phyloP scores from a whole-genome alignment of 148 eudicot species.

The Rhododendron vialii region DNA sequence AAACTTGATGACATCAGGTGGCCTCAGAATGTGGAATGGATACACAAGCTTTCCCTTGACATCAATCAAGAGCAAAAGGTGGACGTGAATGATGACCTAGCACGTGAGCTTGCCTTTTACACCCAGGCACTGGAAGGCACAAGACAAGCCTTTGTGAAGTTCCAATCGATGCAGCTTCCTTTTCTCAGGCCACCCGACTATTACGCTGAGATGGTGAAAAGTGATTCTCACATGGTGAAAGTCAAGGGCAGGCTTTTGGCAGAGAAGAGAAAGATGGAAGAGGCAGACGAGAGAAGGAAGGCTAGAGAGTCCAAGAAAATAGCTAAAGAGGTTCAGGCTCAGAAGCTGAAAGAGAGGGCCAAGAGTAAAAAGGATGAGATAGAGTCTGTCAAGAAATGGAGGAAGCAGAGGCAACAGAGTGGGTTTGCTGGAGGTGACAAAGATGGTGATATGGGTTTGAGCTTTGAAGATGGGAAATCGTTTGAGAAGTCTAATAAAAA shows the following conservation, averaged over 20 bases:
- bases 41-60: constrained; percentile 59
- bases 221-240: constrained; percentile 82
- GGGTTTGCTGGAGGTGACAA: constrained; percentile 57
- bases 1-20: constrained; percentile 72
- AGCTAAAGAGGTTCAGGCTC: constrained; percentile 76
- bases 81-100: constrained; percentile 82
- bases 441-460: constrained; percentile 50
- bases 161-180: constrained; percentile 60
- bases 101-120: constrained; percentile 72
- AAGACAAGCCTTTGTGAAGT: constrained; percentile 66
- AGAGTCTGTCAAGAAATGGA: constrained; percentile 94
- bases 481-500: constrained; percentile 52
- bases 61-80: constrained; percentile 54
- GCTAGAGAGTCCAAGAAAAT: constrained; percentile 69
- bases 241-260: constrained; percentile 63
- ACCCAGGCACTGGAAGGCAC: constrained; percentile 84
- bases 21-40: constrained; percentile 73
- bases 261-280: constrained; percentile 75
- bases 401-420: constrained; percentile 75
- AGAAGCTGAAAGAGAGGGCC: constrained; percentile 70
- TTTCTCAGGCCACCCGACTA: constrained; percentile 78
- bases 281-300: constrained; percentile 90
- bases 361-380: constrained; percentile 80
- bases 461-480: constrained; percentile 57
- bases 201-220: constrained; percentile 94